These are phyloP conservation scores for Periconia macrospinosa DNA, from an alignment of 2,329 filamentous ascomycete genomes.

Conservation along the genomic window DNA sequence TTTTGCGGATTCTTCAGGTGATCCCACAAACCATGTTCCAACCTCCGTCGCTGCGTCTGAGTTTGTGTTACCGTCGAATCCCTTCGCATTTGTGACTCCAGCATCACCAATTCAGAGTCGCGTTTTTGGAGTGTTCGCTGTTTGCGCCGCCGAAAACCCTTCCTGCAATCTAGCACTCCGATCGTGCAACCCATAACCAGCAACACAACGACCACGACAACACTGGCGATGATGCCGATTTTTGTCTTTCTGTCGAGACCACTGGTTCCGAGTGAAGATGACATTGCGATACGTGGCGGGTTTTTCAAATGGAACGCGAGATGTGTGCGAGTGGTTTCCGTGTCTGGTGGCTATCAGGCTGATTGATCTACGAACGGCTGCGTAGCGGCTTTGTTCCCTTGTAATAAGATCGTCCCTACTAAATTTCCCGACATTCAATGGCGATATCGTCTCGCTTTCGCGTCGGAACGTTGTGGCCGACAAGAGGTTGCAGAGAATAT, in stretches of 20 bases:
- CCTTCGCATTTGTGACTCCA: constrained; percentile 11
- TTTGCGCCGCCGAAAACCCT: constrained; percentile 4
- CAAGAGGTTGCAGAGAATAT: no score
- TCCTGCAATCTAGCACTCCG: constrained; percentile 10
- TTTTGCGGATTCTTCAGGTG: background rate
- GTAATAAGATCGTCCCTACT: background rate
- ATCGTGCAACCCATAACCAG: constrained; percentile 11
- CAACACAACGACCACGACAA: constrained; percentile 13
- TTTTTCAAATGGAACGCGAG: background rate
- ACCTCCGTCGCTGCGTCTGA: background rate
- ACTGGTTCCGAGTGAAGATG: background rate
- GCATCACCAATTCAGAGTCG: constrained; percentile 5
- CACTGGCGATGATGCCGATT: constrained; percentile 17
- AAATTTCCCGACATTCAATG: background rate
- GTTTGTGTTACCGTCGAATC: constrained; percentile 1
- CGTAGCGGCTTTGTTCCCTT: background rate
- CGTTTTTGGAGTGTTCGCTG: background rate
- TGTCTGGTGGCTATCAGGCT: no score
- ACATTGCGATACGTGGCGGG: background rate
- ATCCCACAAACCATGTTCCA: constrained; percentile 13
- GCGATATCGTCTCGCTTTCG: background rate
- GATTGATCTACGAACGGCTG: background rate
- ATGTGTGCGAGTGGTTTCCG: background rate
- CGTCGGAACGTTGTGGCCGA: no score
- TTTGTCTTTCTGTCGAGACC: constrained; percentile 9